Evolutionary conservation across 2,329 filamentous ascomycete genomes (phyloP), one percentile per base, ranked within the genome.

Genomic region (Fusarium clavum): DNA sequence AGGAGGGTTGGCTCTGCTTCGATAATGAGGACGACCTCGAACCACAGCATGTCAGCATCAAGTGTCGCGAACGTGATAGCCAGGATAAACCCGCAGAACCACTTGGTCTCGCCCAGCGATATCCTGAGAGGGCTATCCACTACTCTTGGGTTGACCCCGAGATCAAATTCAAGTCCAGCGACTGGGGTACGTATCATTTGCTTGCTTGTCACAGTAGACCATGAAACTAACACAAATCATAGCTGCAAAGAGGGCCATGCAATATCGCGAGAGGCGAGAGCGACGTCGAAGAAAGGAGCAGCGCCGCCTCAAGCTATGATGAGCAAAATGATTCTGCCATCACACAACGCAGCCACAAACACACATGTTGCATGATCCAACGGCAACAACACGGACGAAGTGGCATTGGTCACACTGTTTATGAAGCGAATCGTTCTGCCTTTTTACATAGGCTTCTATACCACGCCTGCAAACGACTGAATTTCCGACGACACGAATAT

Each of bases 91-190:
- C 79, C 20, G 75, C 76, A 72, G 78, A 81, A 58, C 79, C 78
- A 2, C 72, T 81, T 25, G 80, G 80, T 3, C 74, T 82, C 13
- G 79, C 77, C 1, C 80, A 81, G 56, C 78, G 84, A n/a, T 85
- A 82, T 59, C 84, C 84, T 3, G 83, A 85, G 60, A 79, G 82
- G 25, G 83, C 83, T 9, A 76, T 85, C 40, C 75, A 79, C 38
- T 86, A 85, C 70, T 54, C 73, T 7, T 86, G 84, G 84, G 81
- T 85, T 16, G 76, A 80, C 10, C 56, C 74, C 4, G 78, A 81
- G 48, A 68, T 81, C 52, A 82, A 82, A 70, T 63, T 71, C 46
- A 76, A 79, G 40, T 79, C 81, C 10, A 76, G 76, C 57, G 76
- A 81, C 57, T 79, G 82, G 72, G 79, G 83, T 84, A 75, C 76